Percentiles rank a stretch among this genome's conserved stretches.
phyloP scores from a whole-genome alignment of 768 basidiomycete genomes.

The Macrolepiota dolichaula region DNA sequence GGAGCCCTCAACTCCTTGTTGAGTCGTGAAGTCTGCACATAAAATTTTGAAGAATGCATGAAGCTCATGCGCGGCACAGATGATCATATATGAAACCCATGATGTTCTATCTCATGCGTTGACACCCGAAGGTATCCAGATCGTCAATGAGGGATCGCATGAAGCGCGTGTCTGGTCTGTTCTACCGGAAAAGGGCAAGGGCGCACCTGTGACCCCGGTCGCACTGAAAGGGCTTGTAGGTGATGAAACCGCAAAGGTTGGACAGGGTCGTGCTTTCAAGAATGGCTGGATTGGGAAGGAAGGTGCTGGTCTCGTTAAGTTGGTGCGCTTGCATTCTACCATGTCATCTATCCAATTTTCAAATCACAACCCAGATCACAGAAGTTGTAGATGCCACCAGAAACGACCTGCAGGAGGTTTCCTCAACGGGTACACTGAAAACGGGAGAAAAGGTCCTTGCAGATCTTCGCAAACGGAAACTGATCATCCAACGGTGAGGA shows the following conservation, averaged over 20 bases:
- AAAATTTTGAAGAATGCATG: background rate
- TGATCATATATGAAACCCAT: slow-evolving; percentile 78
- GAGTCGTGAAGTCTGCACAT: slow-evolving; percentile 70
- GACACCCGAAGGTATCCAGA: slow-evolving; percentile 79
- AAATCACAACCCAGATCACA: slow-evolving; percentile 40
- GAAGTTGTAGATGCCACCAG: slow-evolving; percentile 74
- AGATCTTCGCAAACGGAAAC: slow-evolving; percentile 89
- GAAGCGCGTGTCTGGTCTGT: slow-evolving; percentile 94
- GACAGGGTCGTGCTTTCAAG: slow-evolving; percentile 95
- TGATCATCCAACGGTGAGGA: slow-evolving; percentile 74
- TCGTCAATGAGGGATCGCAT: slow-evolving; percentile 82
- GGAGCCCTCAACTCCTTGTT: slow-evolving; percentile 89
- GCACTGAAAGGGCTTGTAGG: slow-evolving; percentile 78
- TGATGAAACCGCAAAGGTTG: slow-evolving; percentile 86
- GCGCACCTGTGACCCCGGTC: slow-evolving; percentile 58
- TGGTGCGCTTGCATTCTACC: slow-evolving; percentile 40
- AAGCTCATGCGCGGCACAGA: slow-evolving; percentile 42
- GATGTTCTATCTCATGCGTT: slow-evolving; percentile 72
- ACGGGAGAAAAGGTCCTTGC: slow-evolving; percentile 79
- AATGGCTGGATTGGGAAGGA: slow-evolving; percentile 96
- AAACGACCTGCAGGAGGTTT: slow-evolving; percentile 69
- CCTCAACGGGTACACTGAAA: slow-evolving; percentile 65
- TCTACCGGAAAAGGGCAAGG: slow-evolving; percentile 68
- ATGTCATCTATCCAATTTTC: slow-evolving; percentile 12
- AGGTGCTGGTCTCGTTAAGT: slow-evolving; percentile 80